Conservation (phyloP, 192 early-diverging fungal genomes). For the Gigaspora rosea region DNA sequence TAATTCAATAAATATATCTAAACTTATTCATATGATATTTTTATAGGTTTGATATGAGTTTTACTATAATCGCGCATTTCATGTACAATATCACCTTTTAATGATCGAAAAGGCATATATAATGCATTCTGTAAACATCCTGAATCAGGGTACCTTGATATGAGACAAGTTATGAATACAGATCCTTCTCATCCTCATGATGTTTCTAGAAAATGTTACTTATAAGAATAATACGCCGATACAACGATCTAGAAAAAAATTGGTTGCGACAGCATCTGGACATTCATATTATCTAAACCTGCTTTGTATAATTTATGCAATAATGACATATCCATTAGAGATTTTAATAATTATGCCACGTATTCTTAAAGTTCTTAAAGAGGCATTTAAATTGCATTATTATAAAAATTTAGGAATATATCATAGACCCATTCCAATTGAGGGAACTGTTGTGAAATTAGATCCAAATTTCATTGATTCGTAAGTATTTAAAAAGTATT, state of each 20-base stretch:
- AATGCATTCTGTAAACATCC: slow-evolving; percentile 10
- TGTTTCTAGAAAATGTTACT: no score
- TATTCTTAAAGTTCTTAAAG: slow-evolving; percentile 55
- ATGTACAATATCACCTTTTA: slow-evolving; percentile 44
- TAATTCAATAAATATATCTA: background rate
- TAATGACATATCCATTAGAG: slow-evolving; percentile 47
- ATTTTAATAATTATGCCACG: slow-evolving; percentile 57
- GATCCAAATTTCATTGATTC: slow-evolving; percentile 27
- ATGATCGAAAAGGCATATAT: slow-evolving; percentile 38
- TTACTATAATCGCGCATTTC: slow-evolving; percentile 35
- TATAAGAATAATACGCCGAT: background rate
- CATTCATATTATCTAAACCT: slow-evolving; percentile 18
- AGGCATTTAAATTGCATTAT: slow-evolving; percentile 53
- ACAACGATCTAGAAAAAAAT: slow-evolving; percentile 31
- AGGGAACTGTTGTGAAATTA: slow-evolving; percentile 28
- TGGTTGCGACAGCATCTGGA: slow-evolving; percentile 34
- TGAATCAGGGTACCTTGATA: background rate
- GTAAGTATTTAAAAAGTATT: background rate
- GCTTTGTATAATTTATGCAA: slow-evolving; percentile 27
- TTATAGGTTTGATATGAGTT: slow-evolving; percentile 22
- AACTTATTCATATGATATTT: background rate
- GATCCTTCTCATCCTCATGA: no score
- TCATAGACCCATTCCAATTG: slow-evolving; percentile 46
- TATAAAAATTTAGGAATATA: slow-evolving; percentile 47
- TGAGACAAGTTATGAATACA: slow-evolving; percentile 16